These are phyloP conservation scores for Apiospora saccharicola DNA, from an alignment of 2,329 filamentous ascomycete species.

Conservation along the genomic window DNA sequence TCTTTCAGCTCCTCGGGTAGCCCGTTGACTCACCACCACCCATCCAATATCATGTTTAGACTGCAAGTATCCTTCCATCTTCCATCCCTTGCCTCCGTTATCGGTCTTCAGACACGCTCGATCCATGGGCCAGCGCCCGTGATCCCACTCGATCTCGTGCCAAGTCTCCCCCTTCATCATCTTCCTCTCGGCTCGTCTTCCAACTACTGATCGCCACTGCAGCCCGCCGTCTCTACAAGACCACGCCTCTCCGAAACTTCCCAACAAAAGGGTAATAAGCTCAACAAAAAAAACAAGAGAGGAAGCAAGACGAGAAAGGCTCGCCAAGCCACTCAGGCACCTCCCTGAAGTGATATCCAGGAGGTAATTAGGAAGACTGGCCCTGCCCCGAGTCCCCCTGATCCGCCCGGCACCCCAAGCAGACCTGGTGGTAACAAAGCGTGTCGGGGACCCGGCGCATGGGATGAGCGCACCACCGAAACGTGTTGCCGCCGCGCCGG, in stretches of 20 bases:
- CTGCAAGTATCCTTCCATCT: not conserved
- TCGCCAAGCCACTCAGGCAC: too few relatives aligned
- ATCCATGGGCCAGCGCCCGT: not conserved
- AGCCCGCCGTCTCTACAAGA: not conserved
- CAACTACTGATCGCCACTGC: not conserved
- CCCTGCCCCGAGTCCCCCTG: not conserved
- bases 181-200: not conserved
- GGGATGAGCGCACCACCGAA: slow-evolving; percentile 53
- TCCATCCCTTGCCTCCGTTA: not conserved
- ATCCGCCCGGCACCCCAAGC: slow-evolving; percentile 51
- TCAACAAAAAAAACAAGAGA: not conserved
- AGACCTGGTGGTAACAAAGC: slow-evolving; percentile 61
- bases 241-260: not conserved
- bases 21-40: slow-evolving; percentile 13
- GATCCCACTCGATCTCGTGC: not conserved
- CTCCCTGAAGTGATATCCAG: too few relatives aligned
- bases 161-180: not conserved
- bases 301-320: not conserved
- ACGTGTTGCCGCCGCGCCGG: slow-evolving; percentile 53
- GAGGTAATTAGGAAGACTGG: too few relatives aligned
- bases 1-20: not conserved
- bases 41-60: not conserved
- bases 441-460: slow-evolving; percentile 56
- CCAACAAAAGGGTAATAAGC: not conserved
- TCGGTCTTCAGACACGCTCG: not conserved